A percentile compares a stretch with the other conserved stretches of the same genome.
Conservation (phyloP, 2,329 filamentous ascomycete genomes). For the Neocatenulostroma microsporum region DNA sequence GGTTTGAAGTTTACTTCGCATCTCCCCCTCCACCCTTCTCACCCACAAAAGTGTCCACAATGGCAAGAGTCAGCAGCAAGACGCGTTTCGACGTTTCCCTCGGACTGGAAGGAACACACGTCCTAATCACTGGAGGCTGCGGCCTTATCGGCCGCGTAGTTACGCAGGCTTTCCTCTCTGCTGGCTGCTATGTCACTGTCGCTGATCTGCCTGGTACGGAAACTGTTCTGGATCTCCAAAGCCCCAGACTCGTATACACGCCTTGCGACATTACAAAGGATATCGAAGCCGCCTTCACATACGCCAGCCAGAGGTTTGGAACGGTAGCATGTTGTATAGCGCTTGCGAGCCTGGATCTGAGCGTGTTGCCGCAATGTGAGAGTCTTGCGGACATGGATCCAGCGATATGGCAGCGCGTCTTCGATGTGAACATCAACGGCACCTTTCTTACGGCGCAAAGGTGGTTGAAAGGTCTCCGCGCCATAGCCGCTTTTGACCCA, state of each 20-base stretch:
- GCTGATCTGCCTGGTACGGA: constrained; percentile 13
- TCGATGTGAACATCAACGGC: constrained; percentile 38
- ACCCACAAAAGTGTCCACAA: too few relatives aligned
- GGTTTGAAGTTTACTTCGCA: background rate
- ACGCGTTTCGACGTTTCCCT: constrained; percentile 24
- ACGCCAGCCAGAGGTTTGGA: constrained; percentile 30
- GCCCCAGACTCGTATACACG: constrained; percentile 3
- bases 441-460: constrained; percentile 39
- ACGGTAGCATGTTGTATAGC: constrained; percentile 36
- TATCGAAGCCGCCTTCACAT: constrained; percentile 29
- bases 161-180: constrained; percentile 35
- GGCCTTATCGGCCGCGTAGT: constrained; percentile 36
- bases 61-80: background rate
- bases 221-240: constrained; percentile 24
- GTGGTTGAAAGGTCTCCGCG: constrained; percentile 35
- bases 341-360: constrained; percentile 39
- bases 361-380: constrained; percentile 33
- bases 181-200: constrained; percentile 35
- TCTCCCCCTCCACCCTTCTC: background rate
- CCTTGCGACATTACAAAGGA: constrained; percentile 22
- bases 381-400: constrained; percentile 36
- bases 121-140: constrained; percentile 36
- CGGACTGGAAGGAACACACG: constrained; percentile 31
- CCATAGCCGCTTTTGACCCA: constrained; percentile 15
- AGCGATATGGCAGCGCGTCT: constrained; percentile 33